Base-by-base conservation (phyloP, 192 early-diverging fungal species). In the Coemansia javaensis region DNA sequence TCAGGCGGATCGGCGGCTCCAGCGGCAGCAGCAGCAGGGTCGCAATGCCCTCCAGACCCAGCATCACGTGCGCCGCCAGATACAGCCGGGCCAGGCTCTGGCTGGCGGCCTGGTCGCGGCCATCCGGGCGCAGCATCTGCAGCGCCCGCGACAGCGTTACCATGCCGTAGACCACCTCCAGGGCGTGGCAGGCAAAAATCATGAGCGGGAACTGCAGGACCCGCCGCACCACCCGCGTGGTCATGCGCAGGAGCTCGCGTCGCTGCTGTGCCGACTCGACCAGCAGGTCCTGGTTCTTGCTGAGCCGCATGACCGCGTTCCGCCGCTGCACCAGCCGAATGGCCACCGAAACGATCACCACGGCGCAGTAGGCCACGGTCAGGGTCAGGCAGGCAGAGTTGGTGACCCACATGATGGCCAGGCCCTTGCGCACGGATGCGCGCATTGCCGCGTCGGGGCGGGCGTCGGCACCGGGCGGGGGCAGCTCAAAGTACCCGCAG, bases 181-280 rank as follows among this genome's bases (percentile, higher is more conserved):
- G 56, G 9, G 64, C 27, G 22, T 72, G 68, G 52, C 68, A 64
- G 1, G 64, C 62, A 10, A 72, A 53, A 6, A 72, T 61, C 56
- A 72, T 63, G 31, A 64, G 37, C 13, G 68, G 68, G 33, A 72
- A 72, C 34, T 72, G 68, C 47, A 72, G 40, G n/a, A 72, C 64
- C 31, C 68, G 68, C 6, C 68, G 61, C 13, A 63, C 53, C 0
- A 71, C 68, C 8, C 49, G 55, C 3, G 61, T 43, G 0, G 57
- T 46, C 54, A 47, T 64, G 32, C 47, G 48, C 28, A 59, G 40
- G 35, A 71, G 64, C 44, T 71, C 56, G 35, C 51, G 59, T 10
- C 54, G 60, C 10, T 35, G 44, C 48, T 52, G 42, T 5, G 45
- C 50, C n/a, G 38, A 38, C 30, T 40, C 46, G 18, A 63, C 25